Conservation (phyloP, 257 asterid genomes). For the Solanum habrochaites region DNA sequence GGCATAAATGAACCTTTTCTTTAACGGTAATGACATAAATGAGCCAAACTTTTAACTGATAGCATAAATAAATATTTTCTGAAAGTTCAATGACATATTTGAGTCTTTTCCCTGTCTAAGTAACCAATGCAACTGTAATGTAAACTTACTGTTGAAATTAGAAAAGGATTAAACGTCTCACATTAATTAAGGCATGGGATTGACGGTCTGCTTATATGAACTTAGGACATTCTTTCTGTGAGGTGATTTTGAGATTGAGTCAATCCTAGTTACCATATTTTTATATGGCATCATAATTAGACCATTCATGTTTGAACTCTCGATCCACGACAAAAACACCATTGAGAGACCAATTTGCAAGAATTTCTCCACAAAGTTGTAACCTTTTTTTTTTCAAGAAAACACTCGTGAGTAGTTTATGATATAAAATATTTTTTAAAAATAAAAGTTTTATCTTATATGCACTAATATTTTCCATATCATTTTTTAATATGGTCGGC, state of each 20-base stretch:
- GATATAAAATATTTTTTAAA: neutral
- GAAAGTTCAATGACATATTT: no score
- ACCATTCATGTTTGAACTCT: no score
- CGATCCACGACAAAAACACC: no score
- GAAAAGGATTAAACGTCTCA: no score
- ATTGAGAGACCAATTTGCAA: neutral
- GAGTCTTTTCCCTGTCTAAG: neutral
- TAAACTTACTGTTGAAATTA: neutral
- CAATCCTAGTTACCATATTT: no score
- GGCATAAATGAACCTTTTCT: no score
- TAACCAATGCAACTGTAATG: neutral
- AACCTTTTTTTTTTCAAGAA: neutral
- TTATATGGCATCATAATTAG: no score
- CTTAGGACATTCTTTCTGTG: rapidly evolving
- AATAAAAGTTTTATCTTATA: neutral
- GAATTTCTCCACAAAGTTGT: neutral
- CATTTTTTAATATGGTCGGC: neutral
- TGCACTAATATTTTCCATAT: neutral
- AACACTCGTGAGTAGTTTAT: neutral
- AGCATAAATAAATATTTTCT: no score
- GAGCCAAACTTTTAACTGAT: no score
- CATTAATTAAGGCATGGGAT: rapidly evolving
- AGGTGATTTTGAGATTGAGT: neutral
- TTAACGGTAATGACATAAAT: no score
- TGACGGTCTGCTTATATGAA: rapidly evolving